Base-by-base conservation (phyloP, 2,329 filamentous ascomycete species). In the Penicillium griseofulvum region DNA sequence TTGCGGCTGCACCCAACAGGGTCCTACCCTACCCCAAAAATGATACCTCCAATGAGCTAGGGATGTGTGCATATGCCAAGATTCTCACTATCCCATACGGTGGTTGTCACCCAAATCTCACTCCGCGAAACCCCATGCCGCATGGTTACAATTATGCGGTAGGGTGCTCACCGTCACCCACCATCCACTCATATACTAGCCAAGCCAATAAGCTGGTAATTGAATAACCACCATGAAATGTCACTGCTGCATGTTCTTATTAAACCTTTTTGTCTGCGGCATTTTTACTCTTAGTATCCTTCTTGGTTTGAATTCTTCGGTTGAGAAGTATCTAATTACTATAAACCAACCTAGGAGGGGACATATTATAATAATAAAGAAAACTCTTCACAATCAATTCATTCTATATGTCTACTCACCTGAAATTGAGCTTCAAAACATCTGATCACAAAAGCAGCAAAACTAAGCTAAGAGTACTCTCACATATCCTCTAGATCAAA, bases 401-500 rank as follows among this genome's bases (percentile, higher is more conserved):
- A 41, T 16, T 2, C 22, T 22, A 22, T 22, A 14, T 24, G 24
- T 16, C 2, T 41, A 16, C 9, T 24, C 14, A 9, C 19, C 19
- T 16, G 12, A 41, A 41, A 24, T 7, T 41, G 16, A 41, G 14
- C 7, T 24, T 16, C 7, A 24, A 24, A 41, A 24, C 19, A 41
- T 24, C 7, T 0, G 6, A 26, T 11, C 22, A 42, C 9, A 42
- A 4, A 9, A 5, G 14, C 16, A n/a, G 22, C 5, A 10, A 29
- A 19, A 31, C 7, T 9, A 44, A 29, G 7, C 26, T 29, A 26
- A 19, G 7, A 5, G 14, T 4, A 44, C 26, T 26, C 5, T 36
- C 31, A 46, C 5, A 50, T 42, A 42, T 50, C 29, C 19, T 50
- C 48, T 5, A 50, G 28, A 34, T 52, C 41, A 29, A 52, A 52